Evolutionary conservation across 306 rosid genomes (phyloP).

Genomic region (Prunus kanzakura): DNA sequence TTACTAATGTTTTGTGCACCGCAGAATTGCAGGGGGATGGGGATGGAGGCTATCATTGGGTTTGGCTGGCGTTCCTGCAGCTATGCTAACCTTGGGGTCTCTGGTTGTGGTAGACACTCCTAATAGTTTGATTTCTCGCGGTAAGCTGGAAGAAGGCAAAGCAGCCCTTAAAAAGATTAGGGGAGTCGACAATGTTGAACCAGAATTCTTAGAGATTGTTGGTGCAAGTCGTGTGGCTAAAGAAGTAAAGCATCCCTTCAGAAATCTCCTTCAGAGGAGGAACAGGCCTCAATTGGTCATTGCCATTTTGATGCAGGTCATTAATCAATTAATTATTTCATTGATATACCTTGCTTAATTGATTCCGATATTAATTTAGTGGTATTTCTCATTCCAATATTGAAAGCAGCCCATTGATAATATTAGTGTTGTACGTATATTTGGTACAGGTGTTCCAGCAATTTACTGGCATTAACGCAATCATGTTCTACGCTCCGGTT

Average conservation of each 20-base stretch:
- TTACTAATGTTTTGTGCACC: neutral
- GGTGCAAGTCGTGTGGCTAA: conserved; percentile 48
- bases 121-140: conserved; percentile 57
- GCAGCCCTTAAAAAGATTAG: conserved; percentile 47
- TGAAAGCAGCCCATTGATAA: too few relatives aligned
- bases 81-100: conserved; percentile 37
- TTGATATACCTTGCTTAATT: neutral
- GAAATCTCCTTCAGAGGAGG: conserved; percentile 34
- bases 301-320: conserved; percentile 42
- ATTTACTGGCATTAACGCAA: conserved; percentile 80
- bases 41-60: conserved; percentile 70
- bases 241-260: conserved; percentile 38
- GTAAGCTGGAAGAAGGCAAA: conserved; percentile 45
- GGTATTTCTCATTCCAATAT: too few relatives aligned
- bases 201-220: conserved; percentile 49
- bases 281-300: conserved; percentile 56
- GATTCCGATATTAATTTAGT: too few relatives aligned
- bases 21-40: conserved; percentile 48
- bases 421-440: neutral
- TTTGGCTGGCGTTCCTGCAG: conserved; percentile 49
- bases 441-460: conserved; percentile 51
- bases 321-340: neutral
- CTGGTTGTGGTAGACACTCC: conserved; percentile 49
- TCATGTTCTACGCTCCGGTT: conserved; percentile 86
- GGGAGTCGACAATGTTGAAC: conserved; percentile 48